A percentile compares a stretch with the other conserved stretches of the same genome.
Conservation (phyloP, 2,329 filamentous ascomycete genomes). For the Colletotrichum tropicale region DNA sequence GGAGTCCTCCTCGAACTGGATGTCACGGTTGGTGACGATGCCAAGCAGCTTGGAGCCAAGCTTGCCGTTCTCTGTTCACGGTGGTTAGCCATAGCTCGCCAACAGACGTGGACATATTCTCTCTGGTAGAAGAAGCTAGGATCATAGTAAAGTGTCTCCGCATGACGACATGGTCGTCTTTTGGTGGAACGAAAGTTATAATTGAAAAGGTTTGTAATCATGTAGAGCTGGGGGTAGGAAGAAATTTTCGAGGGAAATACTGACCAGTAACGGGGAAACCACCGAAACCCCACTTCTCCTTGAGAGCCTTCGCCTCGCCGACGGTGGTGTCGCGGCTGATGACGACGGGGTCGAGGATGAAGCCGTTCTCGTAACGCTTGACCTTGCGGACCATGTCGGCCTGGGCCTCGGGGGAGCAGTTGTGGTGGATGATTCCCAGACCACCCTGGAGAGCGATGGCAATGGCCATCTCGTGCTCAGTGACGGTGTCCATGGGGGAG, state of each 20-base stretch:
- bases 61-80: constrained; percentile 77
- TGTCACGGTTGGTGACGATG: constrained; percentile 97
- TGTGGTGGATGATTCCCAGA: constrained; percentile 97
- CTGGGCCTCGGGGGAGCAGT: constrained; percentile 96
- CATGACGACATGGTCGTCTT: constrained; percentile 79
- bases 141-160: constrained; percentile 61
- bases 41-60: constrained; percentile 95
- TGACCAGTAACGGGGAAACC: constrained; percentile 98
- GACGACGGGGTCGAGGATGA: constrained; percentile 95
- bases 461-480: constrained; percentile 99
- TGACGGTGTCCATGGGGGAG: constrained; percentile 99
- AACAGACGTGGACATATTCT: constrained; percentile 16
- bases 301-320: constrained; percentile 87
- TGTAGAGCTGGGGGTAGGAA: constrained; percentile 36
- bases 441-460: constrained; percentile 91
- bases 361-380: constrained; percentile 99
- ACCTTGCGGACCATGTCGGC: constrained; percentile 99
- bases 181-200: constrained; percentile 99
- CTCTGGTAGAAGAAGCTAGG: background rate
- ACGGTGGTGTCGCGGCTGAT: constrained; percentile 88
- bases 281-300: constrained; percentile 98
- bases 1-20: constrained; percentile 88
- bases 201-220: constrained; percentile 82
- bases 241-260: constrained; percentile 40
- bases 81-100: constrained; percentile 38